These are phyloP conservation scores for Sugiyamaella qingdaonensis DNA, from an alignment of 805 yeast genomes.

Conservation along the genomic window DNA sequence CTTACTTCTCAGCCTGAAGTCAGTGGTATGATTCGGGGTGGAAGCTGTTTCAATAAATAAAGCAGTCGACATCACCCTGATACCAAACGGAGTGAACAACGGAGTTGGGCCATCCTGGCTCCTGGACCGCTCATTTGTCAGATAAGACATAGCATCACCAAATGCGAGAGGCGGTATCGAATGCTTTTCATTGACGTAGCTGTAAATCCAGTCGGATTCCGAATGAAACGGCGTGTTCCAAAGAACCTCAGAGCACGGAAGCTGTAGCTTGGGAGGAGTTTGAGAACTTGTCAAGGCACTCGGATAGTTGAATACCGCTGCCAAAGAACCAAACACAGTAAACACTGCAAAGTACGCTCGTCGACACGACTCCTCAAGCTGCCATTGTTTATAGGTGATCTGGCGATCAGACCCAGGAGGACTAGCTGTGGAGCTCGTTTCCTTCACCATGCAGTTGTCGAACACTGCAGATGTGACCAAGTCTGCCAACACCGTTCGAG, in stretches of 20 bases:
- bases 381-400: constrained; percentile 27
- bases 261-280: constrained; percentile 18
- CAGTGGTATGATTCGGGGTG: neutral
- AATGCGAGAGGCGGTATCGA: constrained; percentile 15
- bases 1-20: constrained; percentile 9
- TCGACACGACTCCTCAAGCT: constrained; percentile 27
- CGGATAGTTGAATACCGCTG: constrained; percentile 29
- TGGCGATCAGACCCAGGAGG: neutral
- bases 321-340: constrained; percentile 27
- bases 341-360: constrained; percentile 32
- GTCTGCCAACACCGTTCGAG: constrained; percentile 23
- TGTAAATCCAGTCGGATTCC: constrained; percentile 24
- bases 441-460: constrained; percentile 3
- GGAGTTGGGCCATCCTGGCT: neutral
- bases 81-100: constrained; percentile 21
- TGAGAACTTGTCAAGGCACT: constrained; percentile 22
- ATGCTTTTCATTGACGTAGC: constrained; percentile 7
- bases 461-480: constrained; percentile 15
- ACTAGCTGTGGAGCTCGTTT: neutral
- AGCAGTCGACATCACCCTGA: constrained; percentile 26
- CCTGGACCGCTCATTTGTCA: constrained; percentile 8
- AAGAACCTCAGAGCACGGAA: constrained; percentile 32
- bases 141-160: constrained; percentile 18
- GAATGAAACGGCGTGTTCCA: constrained; percentile 28
- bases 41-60: constrained; percentile 23